A percentile compares a stretch with the other conserved stretches of the same genome.
phyloP scores from a whole-genome alignment of 2,329 filamentous ascomycete genomes.

The Talaromyces sp. region DNA sequence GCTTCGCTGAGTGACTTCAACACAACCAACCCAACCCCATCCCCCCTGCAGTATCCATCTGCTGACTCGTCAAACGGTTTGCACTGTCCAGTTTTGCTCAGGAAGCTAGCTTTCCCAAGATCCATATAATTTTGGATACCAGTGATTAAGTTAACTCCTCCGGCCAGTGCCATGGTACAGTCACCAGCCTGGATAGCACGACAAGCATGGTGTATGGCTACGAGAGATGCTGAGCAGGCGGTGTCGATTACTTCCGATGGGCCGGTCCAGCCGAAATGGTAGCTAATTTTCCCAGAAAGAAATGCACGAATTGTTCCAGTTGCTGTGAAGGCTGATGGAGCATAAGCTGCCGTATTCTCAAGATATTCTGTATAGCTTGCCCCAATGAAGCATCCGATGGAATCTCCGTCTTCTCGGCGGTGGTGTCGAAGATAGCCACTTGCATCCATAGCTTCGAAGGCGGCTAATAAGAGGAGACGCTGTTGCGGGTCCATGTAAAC shows the following conservation, averaged over 20 bases:
- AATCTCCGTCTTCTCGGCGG: not conserved
- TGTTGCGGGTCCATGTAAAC: conserved; percentile 24
- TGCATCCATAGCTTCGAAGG: conserved; percentile 25
- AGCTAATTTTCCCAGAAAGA: conserved; percentile 35
- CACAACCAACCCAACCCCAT: conserved; percentile 46
- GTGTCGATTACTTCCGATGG: conserved; percentile 45
- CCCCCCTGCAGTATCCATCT: conserved; percentile 48
- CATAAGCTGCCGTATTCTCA: conserved; percentile 21
- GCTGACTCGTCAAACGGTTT: conserved; percentile 44
- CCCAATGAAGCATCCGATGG: conserved; percentile 27
- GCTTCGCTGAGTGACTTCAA: conserved; percentile 48
- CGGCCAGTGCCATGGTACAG: conserved; percentile 20
- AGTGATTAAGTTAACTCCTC: conserved; percentile 22
- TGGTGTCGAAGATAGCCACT: conserved; percentile 19
- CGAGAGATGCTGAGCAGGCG: conserved; percentile 41
- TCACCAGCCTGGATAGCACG: conserved; percentile 25
- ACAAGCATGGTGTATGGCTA: conserved; percentile 31
- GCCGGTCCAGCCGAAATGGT: conserved; percentile 37
- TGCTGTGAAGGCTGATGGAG: conserved; percentile 11
- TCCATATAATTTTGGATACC: conserved; percentile 28
- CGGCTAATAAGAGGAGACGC: conserved; percentile 19
- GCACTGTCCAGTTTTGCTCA: conserved; percentile 52
- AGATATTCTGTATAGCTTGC: conserved; percentile 22
- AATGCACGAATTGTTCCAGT: conserved; percentile 32
- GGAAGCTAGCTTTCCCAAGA: conserved; percentile 35